Percentiles rank a stretch among this genome's conserved stretches.
Evolutionary conservation across 495 filamentous ascomycete species (phyloP).

Genomic region (Trichoderma reesei): DNA sequence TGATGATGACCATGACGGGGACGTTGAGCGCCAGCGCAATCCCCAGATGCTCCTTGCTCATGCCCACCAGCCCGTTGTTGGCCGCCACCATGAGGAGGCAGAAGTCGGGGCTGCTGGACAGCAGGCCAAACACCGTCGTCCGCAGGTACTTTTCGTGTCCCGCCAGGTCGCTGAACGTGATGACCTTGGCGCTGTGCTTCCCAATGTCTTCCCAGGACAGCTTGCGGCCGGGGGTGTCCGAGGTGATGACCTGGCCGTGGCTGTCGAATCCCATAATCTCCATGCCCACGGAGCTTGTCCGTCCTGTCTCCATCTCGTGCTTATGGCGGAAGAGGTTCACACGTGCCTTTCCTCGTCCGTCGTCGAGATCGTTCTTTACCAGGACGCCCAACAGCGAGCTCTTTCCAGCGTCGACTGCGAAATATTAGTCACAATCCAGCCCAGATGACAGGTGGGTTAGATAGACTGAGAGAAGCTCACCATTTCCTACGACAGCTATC

Average conservation of each 20-base stretch:
- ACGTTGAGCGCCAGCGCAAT: conserved; percentile 94
- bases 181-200: conserved; percentile 88
- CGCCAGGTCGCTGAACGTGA: conserved; percentile 90
- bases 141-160: conserved; percentile 93
- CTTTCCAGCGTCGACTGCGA: conserved; percentile 82
- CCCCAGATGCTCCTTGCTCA: conserved; percentile 96
- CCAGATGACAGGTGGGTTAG: too few relatives aligned
- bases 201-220: conserved; percentile 98
- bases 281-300: conserved; percentile 94
- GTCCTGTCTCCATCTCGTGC: conserved; percentile 90
- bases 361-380: conserved; percentile 90
- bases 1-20: conserved; percentile 95
- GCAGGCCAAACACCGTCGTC: conserved; percentile 90
- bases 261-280: conserved; percentile 98
- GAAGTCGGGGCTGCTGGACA: conserved; percentile 95
- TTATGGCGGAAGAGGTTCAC: conserved; percentile 97
- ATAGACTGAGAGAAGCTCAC: conserved; percentile 25
- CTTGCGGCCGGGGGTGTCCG: conserved; percentile 65
- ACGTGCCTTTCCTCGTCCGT: conserved; percentile 86
- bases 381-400: conserved; percentile 94
- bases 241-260: conserved; percentile 72
- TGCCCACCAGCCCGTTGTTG: conserved; percentile 93
- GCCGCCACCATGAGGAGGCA: conserved; percentile 97
- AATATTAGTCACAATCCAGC: not conserved
- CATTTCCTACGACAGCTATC: conserved; percentile 94